Percentiles rank a stretch among this genome's conserved stretches.
phyloP scores from a whole-genome alignment of 345 rosid genomes.

The Raphanus raphanistrum region DNA sequence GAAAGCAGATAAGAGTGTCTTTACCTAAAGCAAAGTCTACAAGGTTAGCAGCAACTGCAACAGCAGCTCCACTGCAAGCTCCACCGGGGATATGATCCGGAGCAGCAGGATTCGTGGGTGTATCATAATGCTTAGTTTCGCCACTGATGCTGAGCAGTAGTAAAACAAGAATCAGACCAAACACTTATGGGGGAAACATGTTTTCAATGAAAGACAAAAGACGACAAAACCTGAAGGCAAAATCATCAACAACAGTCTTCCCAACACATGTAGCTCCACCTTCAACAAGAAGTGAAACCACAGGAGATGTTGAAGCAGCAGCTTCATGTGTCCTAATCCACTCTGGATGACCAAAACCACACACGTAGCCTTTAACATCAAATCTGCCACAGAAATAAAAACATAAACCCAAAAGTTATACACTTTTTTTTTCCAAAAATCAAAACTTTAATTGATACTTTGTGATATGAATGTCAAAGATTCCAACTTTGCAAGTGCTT shows the following conservation, averaged over 20 bases:
- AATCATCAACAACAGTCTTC: conserved; percentile 81
- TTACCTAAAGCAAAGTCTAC: conserved; percentile 74
- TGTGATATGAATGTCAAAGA: background rate
- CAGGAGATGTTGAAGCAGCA: conserved; percentile 61
- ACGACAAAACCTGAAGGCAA: conserved; percentile 64
- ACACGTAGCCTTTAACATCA: conserved; percentile 70
- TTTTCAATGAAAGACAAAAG: background rate
- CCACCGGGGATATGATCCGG: conserved; percentile 80
- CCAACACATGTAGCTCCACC: conserved; percentile 97
- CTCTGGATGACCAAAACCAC: conserved; percentile 94
- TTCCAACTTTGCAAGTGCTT: background rate
- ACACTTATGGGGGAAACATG: background rate
- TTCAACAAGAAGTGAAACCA: conserved; percentile 70
- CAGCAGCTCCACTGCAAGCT: conserved; percentile 90
- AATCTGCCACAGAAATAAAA: conserved; percentile 51
- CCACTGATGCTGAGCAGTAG: conserved; percentile 70
- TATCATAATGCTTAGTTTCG: conserved; percentile 72
- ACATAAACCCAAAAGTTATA: background rate
- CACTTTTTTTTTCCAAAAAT: background rate
- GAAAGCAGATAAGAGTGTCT: background rate
- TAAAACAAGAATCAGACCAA: background rate
- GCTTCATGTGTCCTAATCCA: conserved; percentile 77
- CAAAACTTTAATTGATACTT: background rate
- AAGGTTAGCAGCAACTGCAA: conserved; percentile 83
- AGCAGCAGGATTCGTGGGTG: conserved; percentile 87